Evolutionary conservation across 192 early-diverging fungal genomes (phyloP).

Genomic region (Entophlyctis luteolus): DNA sequence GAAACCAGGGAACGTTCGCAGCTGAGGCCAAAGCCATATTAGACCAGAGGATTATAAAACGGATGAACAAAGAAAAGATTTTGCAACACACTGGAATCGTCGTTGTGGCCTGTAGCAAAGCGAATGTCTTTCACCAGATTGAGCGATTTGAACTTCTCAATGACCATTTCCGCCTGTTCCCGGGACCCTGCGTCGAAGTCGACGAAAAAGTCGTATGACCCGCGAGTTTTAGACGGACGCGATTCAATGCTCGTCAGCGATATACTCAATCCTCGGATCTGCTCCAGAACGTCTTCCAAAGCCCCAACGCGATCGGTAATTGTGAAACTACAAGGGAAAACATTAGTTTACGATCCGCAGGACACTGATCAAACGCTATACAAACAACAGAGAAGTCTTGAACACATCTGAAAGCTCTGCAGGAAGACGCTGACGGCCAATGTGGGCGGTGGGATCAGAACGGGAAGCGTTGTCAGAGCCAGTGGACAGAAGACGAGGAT

Average conservation of each 20-base stretch:
- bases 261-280: conserved; percentile 65
- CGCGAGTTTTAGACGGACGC: conserved; percentile 77
- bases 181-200: conserved; percentile 72
- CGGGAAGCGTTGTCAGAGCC: no score
- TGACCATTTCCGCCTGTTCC: conserved; percentile 57
- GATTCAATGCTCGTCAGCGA: conserved; percentile 95
- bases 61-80: not conserved
- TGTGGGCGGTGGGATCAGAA: no score
- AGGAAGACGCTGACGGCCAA: not conserved
- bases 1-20: conserved; percentile 80
- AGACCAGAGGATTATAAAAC: not conserved
- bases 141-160: conserved; percentile 56
- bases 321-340: conserved; percentile 52
- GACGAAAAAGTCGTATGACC: conserved; percentile 90
- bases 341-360: not conserved
- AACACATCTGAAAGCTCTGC: not conserved
- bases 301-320: conserved; percentile 81
- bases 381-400: conserved; percentile 20
- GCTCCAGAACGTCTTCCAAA: conserved; percentile 75
- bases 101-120: conserved; percentile 53
- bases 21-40: not conserved
- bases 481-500: no score
- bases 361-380: not conserved
- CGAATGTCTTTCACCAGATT: conserved; percentile 65
- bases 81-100: not conserved